A percentile compares a stretch with the other conserved stretches of the same genome.
These are phyloP conservation scores for Solanum virginianum DNA, from an alignment of 257 asterid species.

Conservation along the genomic window DNA sequence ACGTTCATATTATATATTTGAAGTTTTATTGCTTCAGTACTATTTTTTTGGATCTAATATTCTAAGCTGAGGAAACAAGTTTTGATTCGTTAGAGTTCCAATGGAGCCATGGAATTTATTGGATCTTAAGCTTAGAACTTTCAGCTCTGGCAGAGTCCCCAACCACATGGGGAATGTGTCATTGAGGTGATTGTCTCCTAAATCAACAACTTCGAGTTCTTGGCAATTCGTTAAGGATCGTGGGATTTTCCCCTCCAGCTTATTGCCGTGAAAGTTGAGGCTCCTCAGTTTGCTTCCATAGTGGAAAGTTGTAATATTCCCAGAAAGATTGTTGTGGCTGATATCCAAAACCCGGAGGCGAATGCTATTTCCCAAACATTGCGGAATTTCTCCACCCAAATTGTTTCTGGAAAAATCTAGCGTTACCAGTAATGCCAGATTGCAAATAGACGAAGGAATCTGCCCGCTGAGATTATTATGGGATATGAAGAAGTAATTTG, in stretches of 20 bases:
- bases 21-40: no score
- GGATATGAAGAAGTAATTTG: neutral
- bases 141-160: neutral
- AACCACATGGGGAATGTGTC: constrained; percentile 11
- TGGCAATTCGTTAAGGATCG: constrained; percentile 4
- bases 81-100: neutral
- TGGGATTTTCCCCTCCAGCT: constrained; percentile 7
- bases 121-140: constrained; percentile 10
- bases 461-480: constrained; percentile 2
- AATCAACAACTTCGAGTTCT: constrained; percentile 5
- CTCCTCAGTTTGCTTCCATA: neutral
- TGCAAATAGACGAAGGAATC: neutral
- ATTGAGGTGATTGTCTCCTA: constrained; percentile 3
- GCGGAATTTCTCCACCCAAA: neutral
- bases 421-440: neutral
- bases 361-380: neutral
- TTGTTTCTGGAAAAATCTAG: neutral
- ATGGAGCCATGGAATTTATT: constrained; percentile 3
- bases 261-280: constrained; percentile 2
- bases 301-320: neutral
- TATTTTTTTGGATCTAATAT: constrained; percentile 15
- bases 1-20: no score
- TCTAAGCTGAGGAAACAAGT: neutral
- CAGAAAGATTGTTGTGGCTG: neutral
- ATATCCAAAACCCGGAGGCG: neutral